Evolutionary conservation across 768 basidiomycete genomes (phyloP).

Genomic region (Clitopilus hobsonii): DNA sequence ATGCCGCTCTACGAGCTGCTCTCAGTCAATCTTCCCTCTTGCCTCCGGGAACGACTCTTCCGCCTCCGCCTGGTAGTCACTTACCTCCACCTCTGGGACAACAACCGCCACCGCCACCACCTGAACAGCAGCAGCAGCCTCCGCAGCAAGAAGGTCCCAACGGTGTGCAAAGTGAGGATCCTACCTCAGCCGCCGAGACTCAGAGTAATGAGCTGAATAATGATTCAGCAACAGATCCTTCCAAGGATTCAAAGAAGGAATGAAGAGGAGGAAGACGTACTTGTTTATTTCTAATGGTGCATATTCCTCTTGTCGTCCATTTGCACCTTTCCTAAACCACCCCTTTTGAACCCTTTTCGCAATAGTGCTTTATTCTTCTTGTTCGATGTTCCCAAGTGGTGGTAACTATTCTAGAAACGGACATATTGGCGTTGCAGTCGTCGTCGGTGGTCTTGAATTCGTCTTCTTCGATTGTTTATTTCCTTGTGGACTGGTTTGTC

Average conservation of each 20-base stretch:
- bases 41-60: conserved; percentile 15
- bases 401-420: neutral
- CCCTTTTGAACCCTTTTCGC: neutral
- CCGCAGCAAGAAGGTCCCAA: neutral
- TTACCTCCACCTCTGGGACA: conserved; percentile 1
- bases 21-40: conserved; percentile 47
- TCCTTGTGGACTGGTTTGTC: neutral
- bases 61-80: conserved; percentile 1
- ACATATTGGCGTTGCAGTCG: neutral
- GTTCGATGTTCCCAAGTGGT: neutral
- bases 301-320: neutral
- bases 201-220: neutral
- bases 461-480: neutral
- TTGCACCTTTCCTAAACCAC: neutral
- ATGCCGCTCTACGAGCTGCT: conserved; percentile 69
- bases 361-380: neutral
- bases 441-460: neutral
- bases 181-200: neutral
- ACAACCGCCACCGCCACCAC: conserved; percentile 10
- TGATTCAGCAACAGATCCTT: neutral
- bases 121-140: neutral
- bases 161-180: neutral
- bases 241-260: neutral
- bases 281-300: neutral
- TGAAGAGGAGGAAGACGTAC: neutral